Base-by-base conservation (phyloP, 2,329 filamentous ascomycete species). In the Chalara sp. region DNA sequence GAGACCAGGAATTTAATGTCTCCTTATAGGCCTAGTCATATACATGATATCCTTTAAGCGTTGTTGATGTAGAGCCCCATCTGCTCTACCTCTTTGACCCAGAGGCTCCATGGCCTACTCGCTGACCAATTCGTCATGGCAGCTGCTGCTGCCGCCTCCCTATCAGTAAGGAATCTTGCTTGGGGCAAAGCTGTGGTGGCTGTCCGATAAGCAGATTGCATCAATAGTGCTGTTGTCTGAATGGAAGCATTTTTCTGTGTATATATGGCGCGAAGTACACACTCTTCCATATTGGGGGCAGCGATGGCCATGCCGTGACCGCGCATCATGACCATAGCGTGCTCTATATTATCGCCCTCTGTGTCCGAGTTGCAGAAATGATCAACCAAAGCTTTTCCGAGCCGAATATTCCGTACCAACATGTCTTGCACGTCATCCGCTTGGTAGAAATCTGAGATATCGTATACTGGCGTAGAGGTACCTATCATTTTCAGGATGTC, bases 241-340 rank as follows among this genome's bases (percentile, higher is more conserved):
- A 71, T 64, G 5, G 58, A 56, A 1, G 72, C 72, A 54, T 72
- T 72, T 52, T 65, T 63, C 51, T 65, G 60, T 1, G 72, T 72
- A 52, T 74, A 74, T 2, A 75, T 57, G 4, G 69, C 66, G n/a
- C 66, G 60, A 46, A 67, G 65, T 3, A 74, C 70, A 3, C 62
- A 68, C 30, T 65, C 61, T 55, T 71, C 61, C 21, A 75, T 67
- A 48, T 56, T 62, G 1, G 55, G 47, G 0, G 61, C 71, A 5
- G 65, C 52, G 1, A 66, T 63, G 1, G 71, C 70, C 54, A 69
- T 70, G 1, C 72, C 72, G 51, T 75, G 72, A 1, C 69, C 64
- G 2, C 67, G 62, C 72, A 75, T 74, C 46, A 75, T 57, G 1
- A 72, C 65, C 3, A 73, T 69, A 5, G 59, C 58, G 31, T 66